Evolutionary conservation across 352 stramenopile genomes (phyloP), one percentile per base, ranked within the genome.

Genomic region (Phytopythium delawarense): DNA sequence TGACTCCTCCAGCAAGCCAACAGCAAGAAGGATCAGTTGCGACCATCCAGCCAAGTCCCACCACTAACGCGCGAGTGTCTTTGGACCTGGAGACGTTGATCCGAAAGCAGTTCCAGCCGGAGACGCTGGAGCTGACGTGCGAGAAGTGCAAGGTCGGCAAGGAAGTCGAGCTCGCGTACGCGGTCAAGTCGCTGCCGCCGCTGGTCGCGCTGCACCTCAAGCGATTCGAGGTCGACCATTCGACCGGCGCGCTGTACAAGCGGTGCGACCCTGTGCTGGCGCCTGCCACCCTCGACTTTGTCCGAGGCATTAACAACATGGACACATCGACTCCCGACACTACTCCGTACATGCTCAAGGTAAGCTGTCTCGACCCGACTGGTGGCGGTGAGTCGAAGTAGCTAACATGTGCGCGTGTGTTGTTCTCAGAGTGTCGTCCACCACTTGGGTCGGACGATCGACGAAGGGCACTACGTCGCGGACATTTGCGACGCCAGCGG

Each of bases 181-280:
- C 75, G 18, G 74, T 94, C 16, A 86, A 90, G 35, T 84, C 76
- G 25, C 59, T 94, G 16, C 87, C 87, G 16, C 76, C 74, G 1
- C 70, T 94, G 28, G 64, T 96, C 4, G 81, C 94, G 20, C 76
- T 94, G 13, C 87, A 96, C 44, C 45, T 96, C 37, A 96, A 96
- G 70, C 80, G 87, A 32, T 96, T 96, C 39, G 87, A 96, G 63
- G 77, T 96, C 1, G 81, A 93, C 32, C 76, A 79, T 25, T 59
- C 75, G 23, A 84, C 70, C 21, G 82, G 84, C 16, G 74, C 72
- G n/a, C 60, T 91, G 20, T 91, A 82, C 57, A 96, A 96, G 72
- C 84, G 87, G 15, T 88, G 81, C 40, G 87, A 96, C 59, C 59
- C 80, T 6, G 75, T 96, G n/a, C 68, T 89, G 16, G 76, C 87